Percentiles rank a stretch among this genome's conserved stretches.
phyloP scores from a whole-genome alignment of 495 filamentous ascomycete species.

The Aspergillus indologenus region DNA sequence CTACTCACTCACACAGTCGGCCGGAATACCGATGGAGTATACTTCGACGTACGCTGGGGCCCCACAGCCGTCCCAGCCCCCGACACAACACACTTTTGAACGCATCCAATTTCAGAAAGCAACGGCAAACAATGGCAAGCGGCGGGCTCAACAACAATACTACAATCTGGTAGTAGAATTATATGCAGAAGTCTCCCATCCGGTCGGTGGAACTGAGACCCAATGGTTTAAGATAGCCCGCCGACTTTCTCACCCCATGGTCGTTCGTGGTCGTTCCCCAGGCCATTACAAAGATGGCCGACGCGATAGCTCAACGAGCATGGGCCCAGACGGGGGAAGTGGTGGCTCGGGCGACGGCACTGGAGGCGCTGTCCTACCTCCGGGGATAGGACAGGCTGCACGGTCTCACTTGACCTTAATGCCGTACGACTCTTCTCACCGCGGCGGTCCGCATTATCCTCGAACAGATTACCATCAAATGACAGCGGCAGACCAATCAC shows the following conservation, averaged over 20 bases:
- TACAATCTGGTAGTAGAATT: conserved; percentile 92
- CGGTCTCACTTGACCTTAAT: conserved; percentile 36
- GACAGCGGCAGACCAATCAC: conserved; percentile 34
- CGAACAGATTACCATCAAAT: conserved; percentile 39
- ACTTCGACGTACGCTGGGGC: conserved; percentile 32
- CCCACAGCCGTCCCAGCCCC: conserved; percentile 38
- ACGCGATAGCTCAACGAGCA: conserved; percentile 66
- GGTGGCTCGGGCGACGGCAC: conserved; percentile 34
- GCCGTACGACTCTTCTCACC: conserved; percentile 38
- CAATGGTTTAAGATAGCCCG: conserved; percentile 76
- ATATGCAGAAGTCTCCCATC: conserved; percentile 65
- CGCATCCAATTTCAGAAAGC: conserved; percentile 96
- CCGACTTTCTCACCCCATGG: conserved; percentile 78
- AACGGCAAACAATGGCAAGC: conserved; percentile 93
- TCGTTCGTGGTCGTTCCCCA: conserved; percentile 88
- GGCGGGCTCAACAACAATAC: conserved; percentile 87
- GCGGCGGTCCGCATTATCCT: conserved; percentile 34
- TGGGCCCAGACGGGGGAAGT: conserved; percentile 62
- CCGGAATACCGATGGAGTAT: conserved; percentile 38
- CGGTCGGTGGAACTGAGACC: conserved; percentile 31
- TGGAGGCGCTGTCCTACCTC: conserved; percentile 30
- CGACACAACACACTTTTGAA: conserved; percentile 67
- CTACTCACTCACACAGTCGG: conserved; percentile 32
- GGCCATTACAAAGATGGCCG: conserved; percentile 90
- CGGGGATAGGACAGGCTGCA: conserved; percentile 32